Evolutionary conservation across 345 rosid genomes (phyloP).

Genomic region (Eucalyptus rudis): DNA sequence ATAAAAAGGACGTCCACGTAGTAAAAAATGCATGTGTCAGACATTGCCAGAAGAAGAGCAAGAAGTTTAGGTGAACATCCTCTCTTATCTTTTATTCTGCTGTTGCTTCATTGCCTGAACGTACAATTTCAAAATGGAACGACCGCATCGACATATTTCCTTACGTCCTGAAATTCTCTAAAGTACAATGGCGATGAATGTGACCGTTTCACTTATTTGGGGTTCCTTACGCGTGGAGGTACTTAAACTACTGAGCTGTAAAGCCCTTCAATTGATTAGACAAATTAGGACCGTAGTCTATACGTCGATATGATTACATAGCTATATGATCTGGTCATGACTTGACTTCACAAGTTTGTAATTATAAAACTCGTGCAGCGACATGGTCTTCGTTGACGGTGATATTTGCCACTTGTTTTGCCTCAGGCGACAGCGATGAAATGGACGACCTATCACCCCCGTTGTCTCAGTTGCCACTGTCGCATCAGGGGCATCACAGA

Average conservation of each 20-base stretch:
- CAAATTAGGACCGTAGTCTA: background rate
- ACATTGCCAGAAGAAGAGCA: background rate
- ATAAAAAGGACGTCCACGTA: slow-evolving; percentile 7
- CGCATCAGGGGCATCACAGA: background rate
- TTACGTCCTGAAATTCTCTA: background rate
- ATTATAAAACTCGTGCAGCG: background rate
- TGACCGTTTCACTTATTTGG: background rate
- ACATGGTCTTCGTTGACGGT: background rate
- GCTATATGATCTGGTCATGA: background rate
- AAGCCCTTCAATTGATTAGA: background rate
- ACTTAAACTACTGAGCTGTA: background rate
- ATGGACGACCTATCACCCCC: background rate
- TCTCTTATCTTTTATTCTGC: background rate
- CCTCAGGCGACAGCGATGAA: background rate
- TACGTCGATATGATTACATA: background rate
- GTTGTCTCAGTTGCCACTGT: background rate
- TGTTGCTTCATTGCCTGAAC: background rate
- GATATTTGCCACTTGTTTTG: background rate
- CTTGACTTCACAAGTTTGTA: background rate
- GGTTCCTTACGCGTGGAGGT: background rate
- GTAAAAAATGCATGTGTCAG: background rate
- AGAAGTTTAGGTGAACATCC: background rate
- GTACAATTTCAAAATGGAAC: background rate
- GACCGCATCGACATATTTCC: background rate
- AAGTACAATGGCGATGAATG: background rate